These are phyloP conservation scores for Zychaea mexicana DNA, from an alignment of 371 early-diverging fungal species.

Conservation along the genomic window DNA sequence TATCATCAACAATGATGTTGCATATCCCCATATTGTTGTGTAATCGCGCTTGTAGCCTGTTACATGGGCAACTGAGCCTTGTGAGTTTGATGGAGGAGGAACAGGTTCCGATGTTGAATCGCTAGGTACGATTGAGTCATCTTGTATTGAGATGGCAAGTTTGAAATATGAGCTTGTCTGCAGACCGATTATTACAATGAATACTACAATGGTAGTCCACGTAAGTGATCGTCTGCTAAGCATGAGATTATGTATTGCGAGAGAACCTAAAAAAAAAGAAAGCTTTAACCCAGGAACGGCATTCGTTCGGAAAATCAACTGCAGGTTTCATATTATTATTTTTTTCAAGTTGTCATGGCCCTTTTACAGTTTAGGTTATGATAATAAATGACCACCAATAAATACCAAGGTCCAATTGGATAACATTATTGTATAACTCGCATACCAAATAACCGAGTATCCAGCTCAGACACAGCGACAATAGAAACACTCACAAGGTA, in stretches of 20 bases:
- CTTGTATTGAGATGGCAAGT: not conserved
- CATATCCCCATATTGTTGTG: not conserved
- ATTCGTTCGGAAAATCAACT: too few species aligned
- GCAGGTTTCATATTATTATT: not conserved
- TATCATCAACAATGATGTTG: not conserved
- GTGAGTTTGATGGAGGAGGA: not conserved
- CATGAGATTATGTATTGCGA: not conserved
- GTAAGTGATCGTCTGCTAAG: conserved; percentile 14
- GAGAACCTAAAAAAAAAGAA: not conserved
- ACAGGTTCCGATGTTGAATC: not conserved
- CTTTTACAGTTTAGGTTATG: too few species aligned
- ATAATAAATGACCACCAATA: too few species aligned
- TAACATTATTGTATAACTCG: too few species aligned
- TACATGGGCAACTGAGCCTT: not conserved
- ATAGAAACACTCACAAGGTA: too few species aligned
- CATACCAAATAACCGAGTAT: too few species aligned
- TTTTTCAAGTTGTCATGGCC: not conserved
- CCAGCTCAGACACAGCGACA: too few species aligned
- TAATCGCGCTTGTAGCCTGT: conserved; percentile 7
- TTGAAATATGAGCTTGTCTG: conserved; percentile 12
- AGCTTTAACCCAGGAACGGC: too few species aligned
- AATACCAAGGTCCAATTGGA: too few species aligned
- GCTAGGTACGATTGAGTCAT: not conserved
- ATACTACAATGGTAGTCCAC: conserved; percentile 5
- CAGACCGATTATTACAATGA: conserved; percentile 2